Percentiles rank a stretch among this genome's conserved stretches.
These are phyloP conservation scores for Paramecium octaurelia DNA, from an alignment of 73 alveolate genomes.

Conservation along the genomic window DNA sequence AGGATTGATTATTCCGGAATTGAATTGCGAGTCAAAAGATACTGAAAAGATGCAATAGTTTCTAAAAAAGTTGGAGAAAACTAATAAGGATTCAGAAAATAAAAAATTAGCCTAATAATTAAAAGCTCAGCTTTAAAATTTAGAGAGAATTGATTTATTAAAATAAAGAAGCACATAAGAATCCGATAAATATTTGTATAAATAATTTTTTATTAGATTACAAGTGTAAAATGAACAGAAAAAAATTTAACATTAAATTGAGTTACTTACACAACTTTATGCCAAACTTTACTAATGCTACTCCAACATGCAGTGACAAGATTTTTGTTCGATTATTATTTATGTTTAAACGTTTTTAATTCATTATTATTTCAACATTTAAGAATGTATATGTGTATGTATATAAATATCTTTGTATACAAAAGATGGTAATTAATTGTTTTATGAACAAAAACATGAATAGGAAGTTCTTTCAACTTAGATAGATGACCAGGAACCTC, in stretches of 20 bases:
- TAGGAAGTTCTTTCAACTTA: constrained; percentile 8
- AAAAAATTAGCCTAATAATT: background rate
- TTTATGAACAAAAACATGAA: background rate
- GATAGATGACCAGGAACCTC: constrained; percentile 13
- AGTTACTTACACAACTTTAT: background rate
- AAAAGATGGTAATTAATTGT: background rate
- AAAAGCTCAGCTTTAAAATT: constrained; percentile 1
- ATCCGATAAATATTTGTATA: constrained; percentile 5
- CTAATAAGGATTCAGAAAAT: background rate
- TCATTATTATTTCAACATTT: too few relatives aligned
- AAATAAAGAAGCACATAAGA: constrained; percentile 16
- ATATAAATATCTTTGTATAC: background rate
- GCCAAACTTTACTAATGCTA: background rate
- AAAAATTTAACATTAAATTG: background rate
- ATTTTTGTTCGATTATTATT: background rate
- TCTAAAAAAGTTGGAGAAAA: background rate
- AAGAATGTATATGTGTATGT: background rate
- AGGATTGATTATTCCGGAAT: constrained; percentile 53
- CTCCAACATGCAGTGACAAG: background rate
- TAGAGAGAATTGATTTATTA: constrained; percentile 26
- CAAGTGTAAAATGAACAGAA: background rate
- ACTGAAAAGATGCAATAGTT: background rate
- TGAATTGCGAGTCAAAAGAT: background rate
- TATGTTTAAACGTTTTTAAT: background rate
- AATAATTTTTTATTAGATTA: background rate